These are phyloP conservation scores for Alloascoidea hylecoeti DNA, from an alignment of 805 yeast species.

Conservation along the genomic window DNA sequence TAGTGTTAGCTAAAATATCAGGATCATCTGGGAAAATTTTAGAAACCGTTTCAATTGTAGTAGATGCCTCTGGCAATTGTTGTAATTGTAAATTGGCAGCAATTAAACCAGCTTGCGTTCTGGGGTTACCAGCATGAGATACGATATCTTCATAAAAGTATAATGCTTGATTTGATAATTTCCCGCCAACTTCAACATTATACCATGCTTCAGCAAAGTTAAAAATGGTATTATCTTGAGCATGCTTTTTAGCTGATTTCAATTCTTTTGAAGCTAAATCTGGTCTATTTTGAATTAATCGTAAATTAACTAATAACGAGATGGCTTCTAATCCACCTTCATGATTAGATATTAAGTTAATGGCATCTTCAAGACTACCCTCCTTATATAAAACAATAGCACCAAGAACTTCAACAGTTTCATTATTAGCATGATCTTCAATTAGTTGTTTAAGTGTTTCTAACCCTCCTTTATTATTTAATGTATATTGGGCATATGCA, in stretches of 20 bases:
- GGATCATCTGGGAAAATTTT: conserved; percentile 22
- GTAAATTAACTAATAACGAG: conserved; percentile 20
- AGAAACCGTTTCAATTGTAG: conserved; percentile 28
- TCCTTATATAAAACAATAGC: conserved; percentile 25
- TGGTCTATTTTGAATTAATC: conserved; percentile 24
- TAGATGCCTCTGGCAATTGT: conserved; percentile 73
- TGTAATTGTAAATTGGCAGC: conserved; percentile 67
- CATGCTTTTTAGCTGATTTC: conserved; percentile 27
- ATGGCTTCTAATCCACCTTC: conserved; percentile 24
- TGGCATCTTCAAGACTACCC: conserved; percentile 27
- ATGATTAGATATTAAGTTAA: conserved; percentile 20
- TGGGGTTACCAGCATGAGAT: conserved; percentile 37
- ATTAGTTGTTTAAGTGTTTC: conserved; percentile 10
- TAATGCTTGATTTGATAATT: conserved; percentile 21
- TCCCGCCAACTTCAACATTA: conserved; percentile 26
- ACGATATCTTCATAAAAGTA: conserved; percentile 54
- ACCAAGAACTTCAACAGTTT: conserved; percentile 22
- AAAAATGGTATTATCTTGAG: conserved; percentile 61
- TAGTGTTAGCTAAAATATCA: conserved; percentile 41
- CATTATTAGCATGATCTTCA: conserved; percentile 11
- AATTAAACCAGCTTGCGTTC: conserved; percentile 47
- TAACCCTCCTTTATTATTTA: conserved; percentile 7
- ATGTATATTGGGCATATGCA: conserved; percentile 13
- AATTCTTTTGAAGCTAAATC: conserved; percentile 33
- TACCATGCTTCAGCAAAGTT: conserved; percentile 73